Evolutionary conservation across 208 protist species (phyloP), one percentile per base, ranked within the genome.

Genomic region (Angomonas deanei): DNA sequence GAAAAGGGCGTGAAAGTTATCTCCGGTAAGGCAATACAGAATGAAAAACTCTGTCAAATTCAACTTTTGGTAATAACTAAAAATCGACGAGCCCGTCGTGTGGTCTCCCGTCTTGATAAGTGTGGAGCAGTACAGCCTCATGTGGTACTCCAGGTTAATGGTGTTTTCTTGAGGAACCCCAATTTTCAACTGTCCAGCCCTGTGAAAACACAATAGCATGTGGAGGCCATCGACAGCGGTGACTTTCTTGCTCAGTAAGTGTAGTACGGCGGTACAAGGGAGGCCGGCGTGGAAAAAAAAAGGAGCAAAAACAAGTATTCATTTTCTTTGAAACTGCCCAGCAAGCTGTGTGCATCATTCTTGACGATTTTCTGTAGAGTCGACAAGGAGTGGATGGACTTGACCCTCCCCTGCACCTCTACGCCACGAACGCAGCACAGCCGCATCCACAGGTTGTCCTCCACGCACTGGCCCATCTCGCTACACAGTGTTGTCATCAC

Each of bases 391-490:
- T 50, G 42, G 13, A 50, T 19, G 17, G 42, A 19, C 15, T 50
- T 10, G 17, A 50, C 42, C 13, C 42, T 50, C 23, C 42, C 42
- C 13, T 19, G 4, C 42, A 50, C 42, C 19, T 50, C 17, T 5
- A 19, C 19, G 3, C 42, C 42, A 13, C 42, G 42, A 26, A 50
- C 42, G 15, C 42, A 50, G 42, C 42, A 50, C 3, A 50, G 42
- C 23, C 42, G 42, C 42, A 50, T 50, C 42, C 42, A 50, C 42
- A 50, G 15, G 23, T 50, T 50, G 23, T 50, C 42, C 42, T 50
- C 42, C 17, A 50, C 42, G 19, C 42, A 50, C 42, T 50, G 42
- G 3, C 42, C 42, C 3, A 50, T 19, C 15, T 50, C 42, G 42
- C 17, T 19, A 19, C 42, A 50, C 42, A 50, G 23, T 26, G 13